A percentile compares a stretch with the other conserved stretches of the same genome.
These are phyloP conservation scores for Ophiostoma sp. DNA, from an alignment of 2,329 filamentous ascomycete species.

Conservation along the genomic window DNA sequence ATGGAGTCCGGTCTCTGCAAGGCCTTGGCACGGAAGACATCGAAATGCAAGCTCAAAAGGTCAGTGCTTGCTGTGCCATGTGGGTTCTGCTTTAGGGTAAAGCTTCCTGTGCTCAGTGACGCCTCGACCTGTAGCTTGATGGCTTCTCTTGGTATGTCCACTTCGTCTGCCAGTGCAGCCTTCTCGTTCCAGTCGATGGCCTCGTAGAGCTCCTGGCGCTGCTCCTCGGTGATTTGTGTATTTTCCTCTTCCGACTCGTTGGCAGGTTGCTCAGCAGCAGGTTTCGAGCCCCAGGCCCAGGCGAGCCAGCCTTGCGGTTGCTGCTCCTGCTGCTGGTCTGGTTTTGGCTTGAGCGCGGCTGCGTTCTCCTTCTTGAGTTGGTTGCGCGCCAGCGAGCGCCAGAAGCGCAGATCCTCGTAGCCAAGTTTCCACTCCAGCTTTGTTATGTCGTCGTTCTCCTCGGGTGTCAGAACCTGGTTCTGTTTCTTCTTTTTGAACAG, in stretches of 20 bases:
- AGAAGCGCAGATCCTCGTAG: slow-evolving; percentile 96
- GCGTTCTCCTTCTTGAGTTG: slow-evolving; percentile 93
- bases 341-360: slow-evolving; percentile 77
- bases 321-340: slow-evolving; percentile 32
- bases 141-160: slow-evolving; percentile 85
- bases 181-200: slow-evolving; percentile 99
- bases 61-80: slow-evolving; percentile 67
- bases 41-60: slow-evolving; percentile 86
- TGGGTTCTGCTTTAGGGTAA: slow-evolving; percentile 82
- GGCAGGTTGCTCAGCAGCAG: slow-evolving; percentile 46
- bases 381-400: slow-evolving; percentile 88
- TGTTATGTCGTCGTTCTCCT: slow-evolving; percentile 68
- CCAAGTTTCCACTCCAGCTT: slow-evolving; percentile 78
- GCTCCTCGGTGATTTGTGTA: slow-evolving; percentile 86
- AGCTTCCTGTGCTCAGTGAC: slow-evolving; percentile 90
- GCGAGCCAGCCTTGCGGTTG: slow-evolving; percentile 81
- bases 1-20: slow-evolving; percentile 87
- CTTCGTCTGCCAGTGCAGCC: slow-evolving; percentile 74
- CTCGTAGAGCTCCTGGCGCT: slow-evolving; percentile 92
- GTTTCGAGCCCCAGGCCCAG: slow-evolving; percentile 85
- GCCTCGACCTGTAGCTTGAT: slow-evolving; percentile 90
- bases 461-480: slow-evolving; percentile 61
- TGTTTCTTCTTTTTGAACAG: slow-evolving; percentile 93
- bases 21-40: slow-evolving; percentile 86
- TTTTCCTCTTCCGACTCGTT: slow-evolving; percentile 67